A percentile compares a stretch with the other conserved stretches of the same genome.
phyloP scores from a whole-genome alignment of 1,284 basidiomycete genomes.

The Ganoderma lucidum region DNA sequence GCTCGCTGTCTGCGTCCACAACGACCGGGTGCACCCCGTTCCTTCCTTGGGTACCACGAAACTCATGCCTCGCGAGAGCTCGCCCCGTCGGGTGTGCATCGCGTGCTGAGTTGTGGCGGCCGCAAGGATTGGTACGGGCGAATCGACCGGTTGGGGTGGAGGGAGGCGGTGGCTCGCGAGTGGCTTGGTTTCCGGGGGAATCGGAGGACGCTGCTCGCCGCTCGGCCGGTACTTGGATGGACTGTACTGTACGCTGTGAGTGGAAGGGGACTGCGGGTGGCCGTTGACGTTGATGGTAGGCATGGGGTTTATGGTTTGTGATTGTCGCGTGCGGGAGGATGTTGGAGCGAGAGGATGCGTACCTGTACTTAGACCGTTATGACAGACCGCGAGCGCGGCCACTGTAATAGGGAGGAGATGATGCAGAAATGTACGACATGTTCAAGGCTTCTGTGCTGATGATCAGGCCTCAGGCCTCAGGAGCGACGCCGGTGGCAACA shows the following conservation, averaged over 20 bases:
- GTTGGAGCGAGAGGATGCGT: neutral
- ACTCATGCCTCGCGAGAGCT: conserved; percentile 30
- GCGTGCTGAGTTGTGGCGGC: conserved; percentile 39
- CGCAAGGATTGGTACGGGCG: conserved; percentile 42
- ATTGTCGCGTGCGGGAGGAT: neutral
- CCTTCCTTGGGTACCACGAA: conserved; percentile 31
- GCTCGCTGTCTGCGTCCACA: conserved; percentile 16
- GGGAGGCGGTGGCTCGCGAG: neutral
- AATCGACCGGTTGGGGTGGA: conserved; percentile 14
- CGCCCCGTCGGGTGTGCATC: conserved; percentile 24
- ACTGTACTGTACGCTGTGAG: neutral
- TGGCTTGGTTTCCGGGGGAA: neutral
- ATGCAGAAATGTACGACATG: neutral
- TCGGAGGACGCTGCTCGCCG: neutral
- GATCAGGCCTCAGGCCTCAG: neutral
- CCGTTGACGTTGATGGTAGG: neutral
- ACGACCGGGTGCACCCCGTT: conserved; percentile 30
- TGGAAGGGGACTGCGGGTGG: neutral
- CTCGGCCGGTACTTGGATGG: neutral
- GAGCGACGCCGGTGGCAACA: neutral
- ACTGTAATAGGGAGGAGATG: neutral
- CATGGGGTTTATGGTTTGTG: neutral
- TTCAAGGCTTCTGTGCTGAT: neutral
- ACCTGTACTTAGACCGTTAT: neutral
- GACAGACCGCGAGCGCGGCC: neutral